Percentiles rank a stretch among this genome's conserved stretches.
These are phyloP conservation scores for Hsuehochloa calcarea DNA, from an alignment of 176 grass and related monocot species.

Conservation along the genomic window DNA sequence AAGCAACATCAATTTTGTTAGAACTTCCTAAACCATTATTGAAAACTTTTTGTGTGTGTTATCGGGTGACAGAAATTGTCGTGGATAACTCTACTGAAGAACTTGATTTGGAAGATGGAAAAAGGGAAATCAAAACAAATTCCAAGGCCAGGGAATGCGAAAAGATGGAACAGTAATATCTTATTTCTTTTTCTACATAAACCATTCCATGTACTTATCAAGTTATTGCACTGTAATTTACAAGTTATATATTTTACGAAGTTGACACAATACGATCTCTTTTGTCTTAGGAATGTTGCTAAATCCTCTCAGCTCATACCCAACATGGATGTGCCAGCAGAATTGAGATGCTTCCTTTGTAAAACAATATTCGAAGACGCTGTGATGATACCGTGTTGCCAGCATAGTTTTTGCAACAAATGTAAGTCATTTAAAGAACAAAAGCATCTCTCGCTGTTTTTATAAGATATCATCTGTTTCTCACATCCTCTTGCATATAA, in stretches of 20 bases:
- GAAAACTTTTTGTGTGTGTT: background rate
- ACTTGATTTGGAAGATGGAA: slow-evolving; percentile 34
- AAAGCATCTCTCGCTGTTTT: background rate
- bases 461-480: background rate
- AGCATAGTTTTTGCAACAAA: slow-evolving; percentile 58
- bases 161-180: slow-evolving; percentile 36
- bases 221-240: background rate
- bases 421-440: slow-evolving; percentile 33
- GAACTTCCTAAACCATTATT: slow-evolving; percentile 14
- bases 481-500: background rate
- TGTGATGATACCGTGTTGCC: slow-evolving; percentile 60
- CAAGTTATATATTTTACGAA: background rate
- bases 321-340: slow-evolving; percentile 38
- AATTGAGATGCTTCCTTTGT: slow-evolving; percentile 52
- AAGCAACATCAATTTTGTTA: background rate
- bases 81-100: slow-evolving; percentile 43
- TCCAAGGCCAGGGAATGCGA: slow-evolving; percentile 24
- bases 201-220: background rate
- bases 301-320: slow-evolving; percentile 23
- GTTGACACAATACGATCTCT: background rate
- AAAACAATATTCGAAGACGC: slow-evolving; percentile 46
- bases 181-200: background rate
- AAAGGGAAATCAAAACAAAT: slow-evolving; percentile 34
- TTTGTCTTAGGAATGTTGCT: background rate
- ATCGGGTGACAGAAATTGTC: slow-evolving; percentile 43